Percentiles rank a stretch among this genome's conserved stretches.
phyloP scores from a whole-genome alignment of 192 early-diverging fungal species.

The Backusella westeae region DNA sequence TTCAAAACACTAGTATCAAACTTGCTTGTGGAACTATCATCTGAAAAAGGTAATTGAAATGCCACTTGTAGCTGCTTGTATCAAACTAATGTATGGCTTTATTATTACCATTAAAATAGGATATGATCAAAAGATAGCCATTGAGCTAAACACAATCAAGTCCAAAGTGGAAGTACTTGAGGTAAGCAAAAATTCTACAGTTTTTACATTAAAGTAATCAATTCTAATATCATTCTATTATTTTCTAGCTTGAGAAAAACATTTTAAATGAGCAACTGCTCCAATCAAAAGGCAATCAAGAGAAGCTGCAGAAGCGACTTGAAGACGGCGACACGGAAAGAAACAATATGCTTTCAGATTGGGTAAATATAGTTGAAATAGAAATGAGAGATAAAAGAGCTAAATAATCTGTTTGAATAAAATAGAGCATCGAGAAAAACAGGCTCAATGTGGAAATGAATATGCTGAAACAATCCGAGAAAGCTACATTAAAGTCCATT shows the following conservation, averaged over 20 bases:
- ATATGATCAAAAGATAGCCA: not conserved
- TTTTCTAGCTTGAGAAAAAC: not conserved
- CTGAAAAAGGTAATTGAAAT: not conserved
- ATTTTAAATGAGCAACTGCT: not conserved
- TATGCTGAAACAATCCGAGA: not conserved
- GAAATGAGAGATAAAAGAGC: not conserved
- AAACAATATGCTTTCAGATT: not conserved
- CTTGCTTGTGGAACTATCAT: not conserved
- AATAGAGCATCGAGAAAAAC: not conserved
- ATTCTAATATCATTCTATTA: not conserved
- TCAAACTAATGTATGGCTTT: not conserved
- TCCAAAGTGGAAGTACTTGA: not conserved
- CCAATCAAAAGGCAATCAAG: not conserved
- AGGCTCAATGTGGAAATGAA: not conserved
- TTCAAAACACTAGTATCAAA: not conserved
- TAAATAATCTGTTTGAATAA: not conserved
- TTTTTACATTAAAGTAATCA: not conserved
- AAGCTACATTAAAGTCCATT: not conserved
- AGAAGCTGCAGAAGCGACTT: not conserved
- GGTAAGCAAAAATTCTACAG: not conserved
- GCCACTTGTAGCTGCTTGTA: not conserved
- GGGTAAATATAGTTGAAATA: not conserved
- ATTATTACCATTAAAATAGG: not conserved
- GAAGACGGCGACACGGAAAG: not conserved
- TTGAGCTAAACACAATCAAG: not conserved